Conservation (phyloP, 2,329 filamentous ascomycete genomes). For the Aureobasidium sp. region DNA sequence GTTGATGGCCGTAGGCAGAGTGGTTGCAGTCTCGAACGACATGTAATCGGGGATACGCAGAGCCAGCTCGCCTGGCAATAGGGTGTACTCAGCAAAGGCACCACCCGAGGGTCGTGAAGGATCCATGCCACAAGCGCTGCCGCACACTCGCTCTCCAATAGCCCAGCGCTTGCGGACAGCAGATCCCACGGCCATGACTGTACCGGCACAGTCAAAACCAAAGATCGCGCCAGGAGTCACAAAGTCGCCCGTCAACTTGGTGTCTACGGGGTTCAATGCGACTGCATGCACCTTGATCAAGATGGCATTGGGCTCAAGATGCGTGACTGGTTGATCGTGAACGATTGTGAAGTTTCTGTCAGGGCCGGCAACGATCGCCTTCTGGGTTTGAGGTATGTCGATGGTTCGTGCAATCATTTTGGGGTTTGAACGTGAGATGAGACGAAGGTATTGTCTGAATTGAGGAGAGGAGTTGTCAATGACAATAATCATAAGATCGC, state of each 20-base stretch:
- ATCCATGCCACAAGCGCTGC: conserved; percentile 8
- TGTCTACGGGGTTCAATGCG: conserved; percentile 34
- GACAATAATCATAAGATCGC: neutral
- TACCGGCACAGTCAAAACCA: conserved; percentile 33
- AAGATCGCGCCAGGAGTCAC: conserved; percentile 25
- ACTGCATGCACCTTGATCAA: conserved; percentile 20
- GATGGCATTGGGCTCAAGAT: conserved; percentile 1
- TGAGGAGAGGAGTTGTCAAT: neutral
- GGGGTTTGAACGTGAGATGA: neutral
- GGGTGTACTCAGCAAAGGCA: conserved; percentile 16
- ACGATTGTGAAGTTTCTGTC: neutral
- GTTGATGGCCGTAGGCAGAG: neutral
- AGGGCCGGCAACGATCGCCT: conserved; percentile 3
- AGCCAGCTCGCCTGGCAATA: neutral
- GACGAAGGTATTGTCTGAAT: neutral
- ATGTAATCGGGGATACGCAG: conserved; percentile 9
- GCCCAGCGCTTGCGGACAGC: neutral
- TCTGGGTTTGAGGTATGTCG: conserved; percentile 3
- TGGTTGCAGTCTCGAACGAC: conserved; percentile 11
- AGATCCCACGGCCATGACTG: conserved; percentile 25
- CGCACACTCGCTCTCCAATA: conserved; percentile 14
- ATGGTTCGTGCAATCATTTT: neutral
- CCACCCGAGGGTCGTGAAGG: conserved; percentile 5
- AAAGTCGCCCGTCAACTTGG: conserved; percentile 28
- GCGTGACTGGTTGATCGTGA: neutral